Base-by-base conservation (phyloP, 495 filamentous ascomycete species). In the Baudoinia panamericana region DNA sequence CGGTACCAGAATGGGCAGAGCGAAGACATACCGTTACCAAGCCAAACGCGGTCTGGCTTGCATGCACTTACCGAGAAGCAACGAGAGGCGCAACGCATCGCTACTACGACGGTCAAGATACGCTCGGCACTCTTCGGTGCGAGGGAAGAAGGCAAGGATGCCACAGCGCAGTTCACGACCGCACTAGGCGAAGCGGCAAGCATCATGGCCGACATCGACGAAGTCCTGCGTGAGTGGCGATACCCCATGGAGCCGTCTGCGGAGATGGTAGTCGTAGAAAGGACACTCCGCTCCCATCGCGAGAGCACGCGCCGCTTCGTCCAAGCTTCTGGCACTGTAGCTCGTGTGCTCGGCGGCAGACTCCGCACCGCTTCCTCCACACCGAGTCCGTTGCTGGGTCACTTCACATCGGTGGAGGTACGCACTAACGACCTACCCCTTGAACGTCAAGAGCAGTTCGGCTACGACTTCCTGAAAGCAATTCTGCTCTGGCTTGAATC, bases 381-480 rank as follows among this genome's bases (percentile, higher is more conserved):
- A 55, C 26, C 32, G 15, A 36, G 26, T 25, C 31, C 40, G 10
- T 17, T 42, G 25, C 37, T 50, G 12, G 33, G 20, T 19, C 27
- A 55, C 49, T 51, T 52, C 48, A 13, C 49, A 50, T 46, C 54
- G 16, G 67, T 79, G 2, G 43, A 33, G 6, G 65, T 69, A 5
- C 63, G 69, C 1, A 67, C 65, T 5, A 65, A 61, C 5, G 73
- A 76, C 39, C 52, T 59, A 22, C 50, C 57, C 0, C 54, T 68
- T 13, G 53, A 62, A n/a, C 53, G 48, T 6, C 47, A 61, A 5
- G 54, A 66, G 18, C 70, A 72, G 36, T 63, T 69, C 23, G 72
- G 63, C n/a, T 77, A 77, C 45, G 76, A 80, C 37, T 81, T 81
- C 48, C 45, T 80, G 2, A 73, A 70, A 54, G 73, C 76, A 2